These are phyloP conservation scores for Bruguiera parviflora DNA, from an alignment of 345 rosid genomes.

Conservation along the genomic window DNA sequence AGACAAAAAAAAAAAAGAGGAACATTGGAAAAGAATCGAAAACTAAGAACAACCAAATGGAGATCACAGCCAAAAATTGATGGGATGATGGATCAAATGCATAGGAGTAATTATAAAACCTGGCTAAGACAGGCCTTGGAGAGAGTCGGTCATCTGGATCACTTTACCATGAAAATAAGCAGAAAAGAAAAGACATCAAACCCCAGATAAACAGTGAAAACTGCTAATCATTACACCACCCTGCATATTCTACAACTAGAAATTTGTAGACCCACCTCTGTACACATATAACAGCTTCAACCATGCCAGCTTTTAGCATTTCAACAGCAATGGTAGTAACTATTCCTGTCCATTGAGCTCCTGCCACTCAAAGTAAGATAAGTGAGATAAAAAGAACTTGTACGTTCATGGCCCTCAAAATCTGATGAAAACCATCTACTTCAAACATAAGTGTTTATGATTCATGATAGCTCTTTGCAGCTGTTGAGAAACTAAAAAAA, in stretches of 20 bases:
- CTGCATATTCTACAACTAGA: neutral
- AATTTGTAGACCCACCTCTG: conserved; percentile 55
- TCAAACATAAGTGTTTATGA: neutral
- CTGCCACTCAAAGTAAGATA: conserved; percentile 34
- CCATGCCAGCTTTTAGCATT: conserved; percentile 83
- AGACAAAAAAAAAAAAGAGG: neutral
- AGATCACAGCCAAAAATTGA: neutral
- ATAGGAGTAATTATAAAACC: conserved; percentile 37
- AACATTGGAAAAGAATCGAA: neutral
- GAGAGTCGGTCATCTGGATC: conserved; percentile 88
- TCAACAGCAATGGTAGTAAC: conserved; percentile 93
- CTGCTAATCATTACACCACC: neutral
- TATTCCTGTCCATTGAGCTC: conserved; percentile 99
- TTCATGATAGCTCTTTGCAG: neutral
- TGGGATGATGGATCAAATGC: conserved; percentile 13
- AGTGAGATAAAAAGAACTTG: conserved; percentile 10
- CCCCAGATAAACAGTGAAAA: neutral
- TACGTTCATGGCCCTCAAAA: neutral
- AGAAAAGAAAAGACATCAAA: neutral
- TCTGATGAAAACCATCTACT: neutral
- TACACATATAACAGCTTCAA: conserved; percentile 93
- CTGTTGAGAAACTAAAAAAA: neutral
- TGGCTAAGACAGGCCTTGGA: conserved; percentile 89
- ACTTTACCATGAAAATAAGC: conserved; percentile 34
- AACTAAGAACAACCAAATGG: neutral